A percentile compares a stretch with the other conserved stretches of the same genome.
These are phyloP conservation scores for Cercospora citrullina DNA, from an alignment of 2,329 filamentous ascomycete species.

Conservation along the genomic window DNA sequence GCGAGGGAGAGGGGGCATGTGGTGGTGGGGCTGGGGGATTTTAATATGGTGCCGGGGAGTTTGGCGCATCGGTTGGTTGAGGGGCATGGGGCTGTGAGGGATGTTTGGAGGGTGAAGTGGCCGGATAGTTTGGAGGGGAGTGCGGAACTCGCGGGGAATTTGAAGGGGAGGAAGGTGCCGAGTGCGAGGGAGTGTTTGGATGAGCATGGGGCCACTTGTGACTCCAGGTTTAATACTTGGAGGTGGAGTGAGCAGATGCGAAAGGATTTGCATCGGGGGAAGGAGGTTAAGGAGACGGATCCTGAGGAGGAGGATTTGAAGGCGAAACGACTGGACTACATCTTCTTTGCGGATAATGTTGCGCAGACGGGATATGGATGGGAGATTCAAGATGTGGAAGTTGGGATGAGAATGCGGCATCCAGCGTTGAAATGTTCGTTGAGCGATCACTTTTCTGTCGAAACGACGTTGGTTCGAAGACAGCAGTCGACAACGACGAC, in stretches of 20 bases:
- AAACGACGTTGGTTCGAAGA: conserved; percentile 67
- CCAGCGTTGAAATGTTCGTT: conserved; percentile 79
- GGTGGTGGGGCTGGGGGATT: conserved; percentile 85
- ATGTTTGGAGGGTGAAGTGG: conserved; percentile 82
- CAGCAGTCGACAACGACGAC: not conserved
- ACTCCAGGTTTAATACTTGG: conserved; percentile 88
- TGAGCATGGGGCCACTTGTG: conserved; percentile 84
- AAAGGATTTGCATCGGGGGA: conserved; percentile 65
- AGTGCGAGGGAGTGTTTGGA: conserved; percentile 74
- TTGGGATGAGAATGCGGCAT: conserved; percentile 81
- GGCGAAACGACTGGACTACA: conserved; percentile 91
- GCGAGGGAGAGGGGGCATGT: conserved; percentile 79
- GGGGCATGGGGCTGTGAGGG: conserved; percentile 71
- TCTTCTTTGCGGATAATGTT: conserved; percentile 66
- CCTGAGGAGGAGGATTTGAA: conserved; percentile 65
- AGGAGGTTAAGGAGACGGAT: conserved; percentile 56
- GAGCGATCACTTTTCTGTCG: conserved; percentile 92
- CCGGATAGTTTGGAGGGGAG: conserved; percentile 81
- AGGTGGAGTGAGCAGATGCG: conserved; percentile 74
- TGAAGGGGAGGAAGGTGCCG: conserved; percentile 66
- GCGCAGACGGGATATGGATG: conserved; percentile 53
- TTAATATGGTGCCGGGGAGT: conserved; percentile 91
- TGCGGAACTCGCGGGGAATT: conserved; percentile 67
- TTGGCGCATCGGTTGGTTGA: conserved; percentile 82
- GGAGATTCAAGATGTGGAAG: conserved; percentile 68